phyloP scores from a whole-genome alignment of 768 basidiomycete species.

The Psilocybe cubensis region DNA sequence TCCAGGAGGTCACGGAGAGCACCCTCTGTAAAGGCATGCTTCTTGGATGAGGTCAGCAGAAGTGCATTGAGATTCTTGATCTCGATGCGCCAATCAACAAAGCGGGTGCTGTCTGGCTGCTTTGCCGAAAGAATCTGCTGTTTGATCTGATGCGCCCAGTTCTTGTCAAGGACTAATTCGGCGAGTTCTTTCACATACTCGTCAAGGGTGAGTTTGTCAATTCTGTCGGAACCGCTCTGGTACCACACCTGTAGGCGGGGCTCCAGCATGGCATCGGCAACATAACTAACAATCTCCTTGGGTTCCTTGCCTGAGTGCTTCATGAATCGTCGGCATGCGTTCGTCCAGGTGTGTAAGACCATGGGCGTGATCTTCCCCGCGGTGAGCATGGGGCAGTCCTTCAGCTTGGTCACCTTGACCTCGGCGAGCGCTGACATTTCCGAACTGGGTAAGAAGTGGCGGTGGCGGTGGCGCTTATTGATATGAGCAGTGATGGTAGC shows the following conservation, averaged over 20 bases:
- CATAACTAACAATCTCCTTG: background rate
- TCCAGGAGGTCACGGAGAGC: background rate
- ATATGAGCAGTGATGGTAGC: background rate
- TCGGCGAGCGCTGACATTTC: background rate
- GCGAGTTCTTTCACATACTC: background rate
- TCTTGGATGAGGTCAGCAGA: background rate
- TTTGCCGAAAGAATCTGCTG: constrained; percentile 9
- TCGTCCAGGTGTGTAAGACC: background rate
- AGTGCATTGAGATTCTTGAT: constrained; percentile 11
- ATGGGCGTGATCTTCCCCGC: background rate
- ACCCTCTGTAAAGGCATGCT: background rate
- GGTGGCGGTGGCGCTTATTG: background rate
- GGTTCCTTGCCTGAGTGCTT: background rate
- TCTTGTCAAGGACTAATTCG: background rate
- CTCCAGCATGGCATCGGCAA: background rate
- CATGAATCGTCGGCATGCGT: background rate
- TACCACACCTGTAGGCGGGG: background rate
- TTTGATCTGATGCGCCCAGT: background rate
- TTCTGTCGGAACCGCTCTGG: background rate
- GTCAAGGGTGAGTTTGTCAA: background rate
- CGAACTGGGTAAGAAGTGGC: background rate
- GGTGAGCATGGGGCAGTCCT: background rate
- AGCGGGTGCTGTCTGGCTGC: constrained; percentile 6
- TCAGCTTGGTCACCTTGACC: background rate
- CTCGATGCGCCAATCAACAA: constrained; percentile 21